These are phyloP conservation scores for Globisporangium megalacanthum DNA, from an alignment of 352 stramenopile species.

Conservation along the genomic window DNA sequence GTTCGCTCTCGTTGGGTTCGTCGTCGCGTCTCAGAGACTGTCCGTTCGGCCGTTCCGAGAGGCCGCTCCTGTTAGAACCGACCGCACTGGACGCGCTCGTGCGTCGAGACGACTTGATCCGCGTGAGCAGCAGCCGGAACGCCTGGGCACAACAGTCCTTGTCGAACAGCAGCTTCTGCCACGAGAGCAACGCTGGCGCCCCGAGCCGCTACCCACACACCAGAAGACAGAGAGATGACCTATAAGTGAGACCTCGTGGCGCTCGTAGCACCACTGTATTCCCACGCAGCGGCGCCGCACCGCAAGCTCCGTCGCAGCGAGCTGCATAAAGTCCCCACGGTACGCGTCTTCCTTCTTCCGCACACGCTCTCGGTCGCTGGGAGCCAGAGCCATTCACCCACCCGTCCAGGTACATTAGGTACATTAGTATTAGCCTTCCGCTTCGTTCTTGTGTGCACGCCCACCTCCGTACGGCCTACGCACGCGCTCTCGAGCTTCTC, in stretches of 20 bases:
- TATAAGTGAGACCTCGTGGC: too few relatives aligned
- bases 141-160: slow-evolving; percentile 55
- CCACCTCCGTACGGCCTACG: background rate
- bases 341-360: slow-evolving; percentile 57
- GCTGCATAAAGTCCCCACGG: slow-evolving; percentile 52
- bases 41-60: too few relatives aligned
- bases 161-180: slow-evolving; percentile 64
- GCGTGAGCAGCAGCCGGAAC: slow-evolving; percentile 50
- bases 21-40: too few relatives aligned
- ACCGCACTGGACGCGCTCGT: slow-evolving; percentile 6
- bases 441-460: too few relatives aligned
- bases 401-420: background rate
- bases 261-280: background rate
- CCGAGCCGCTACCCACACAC: slow-evolving; percentile 32
- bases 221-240: background rate
- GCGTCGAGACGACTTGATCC: slow-evolving; percentile 44
- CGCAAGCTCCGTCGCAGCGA: slow-evolving; percentile 38
- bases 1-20: slow-evolving; percentile 3
- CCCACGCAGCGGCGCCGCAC: slow-evolving; percentile 13
- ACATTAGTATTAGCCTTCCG: too few relatives aligned
- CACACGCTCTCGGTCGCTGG: slow-evolving; percentile 31
- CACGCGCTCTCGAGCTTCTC: slow-evolving; percentile 39
- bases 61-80: too few relatives aligned
- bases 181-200: slow-evolving; percentile 44
- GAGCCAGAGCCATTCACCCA: background rate